Conservation (phyloP, 2,329 filamentous ascomycete genomes). For the Zasmidium citrigriseum region DNA sequence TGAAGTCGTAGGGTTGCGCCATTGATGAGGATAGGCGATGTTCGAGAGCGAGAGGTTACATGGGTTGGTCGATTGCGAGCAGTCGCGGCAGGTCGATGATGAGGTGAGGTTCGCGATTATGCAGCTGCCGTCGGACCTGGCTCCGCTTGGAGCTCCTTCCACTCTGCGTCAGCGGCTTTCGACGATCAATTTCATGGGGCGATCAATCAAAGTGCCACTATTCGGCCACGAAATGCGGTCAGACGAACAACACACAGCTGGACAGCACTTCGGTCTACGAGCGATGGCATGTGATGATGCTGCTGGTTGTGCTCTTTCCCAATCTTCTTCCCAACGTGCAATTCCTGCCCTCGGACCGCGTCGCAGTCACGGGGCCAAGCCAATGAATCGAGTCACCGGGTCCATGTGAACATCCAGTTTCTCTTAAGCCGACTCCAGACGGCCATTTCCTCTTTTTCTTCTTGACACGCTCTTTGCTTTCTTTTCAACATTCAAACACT, state of each 20-base stretch:
- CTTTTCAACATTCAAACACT: too few species aligned
- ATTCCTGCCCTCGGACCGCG: not conserved
- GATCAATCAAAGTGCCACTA: not conserved
- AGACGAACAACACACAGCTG: not conserved
- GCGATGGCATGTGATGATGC: too few species aligned
- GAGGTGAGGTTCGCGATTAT: not conserved
- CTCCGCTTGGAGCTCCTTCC: not conserved
- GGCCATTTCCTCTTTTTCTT: not conserved
- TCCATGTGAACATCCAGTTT: not conserved
- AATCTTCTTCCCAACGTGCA: not conserved
- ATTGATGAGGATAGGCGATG: slow-evolving; percentile 6
- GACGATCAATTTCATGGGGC: not conserved
- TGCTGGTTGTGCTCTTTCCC: not conserved
- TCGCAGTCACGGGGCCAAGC: slow-evolving; percentile 1
- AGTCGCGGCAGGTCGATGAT: not conserved
- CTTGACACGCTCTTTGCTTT: not conserved
- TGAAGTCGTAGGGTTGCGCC: slow-evolving; percentile 87
- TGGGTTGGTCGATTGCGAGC: not conserved
- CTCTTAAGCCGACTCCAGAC: not conserved
- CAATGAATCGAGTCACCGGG: slow-evolving; percentile 4
- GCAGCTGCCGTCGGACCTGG: not conserved
- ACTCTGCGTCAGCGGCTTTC: too few species aligned
- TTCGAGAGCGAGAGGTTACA: not conserved
- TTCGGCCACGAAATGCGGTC: not conserved
- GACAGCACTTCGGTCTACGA: too few species aligned